Evolutionary conservation across 2,329 filamentous ascomycete genomes (phyloP), one percentile per base, ranked within the genome.

Genomic region (Dothidotthia symphoricarpi): DNA sequence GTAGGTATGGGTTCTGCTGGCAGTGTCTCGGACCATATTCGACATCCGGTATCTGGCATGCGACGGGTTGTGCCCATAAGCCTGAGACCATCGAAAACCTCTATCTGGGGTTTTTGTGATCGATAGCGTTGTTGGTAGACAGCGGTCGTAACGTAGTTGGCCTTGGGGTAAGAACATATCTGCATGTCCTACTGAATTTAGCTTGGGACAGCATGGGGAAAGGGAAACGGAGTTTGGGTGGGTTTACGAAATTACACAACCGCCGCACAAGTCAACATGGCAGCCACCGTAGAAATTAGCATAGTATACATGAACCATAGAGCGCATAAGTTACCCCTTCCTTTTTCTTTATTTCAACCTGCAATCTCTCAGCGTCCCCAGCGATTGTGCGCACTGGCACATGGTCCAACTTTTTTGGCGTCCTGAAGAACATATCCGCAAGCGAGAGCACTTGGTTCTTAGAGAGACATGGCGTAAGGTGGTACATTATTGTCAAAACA

Each of bases 1-100:
- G 70, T 36, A 51, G 37, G 16, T 51, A 57, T 31, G 54, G 69
- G 40, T 72, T 71, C 42, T 72, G 69, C 47, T 71, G 66, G 66
- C 26, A 55, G 29, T 71, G 61, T 43, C 41, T 61, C 24, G 61
- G 55, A 16, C 39, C 43, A 22, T 69, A n/a, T n/a, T n/a, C n/a
- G n/a, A n/a, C n/a, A n/a, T n/a, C n/a, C n/a, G n/a, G n/a, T n/a
- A n/a, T n/a, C n/a, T n/a, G n/a, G n/a, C n/a, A n/a, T n/a, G n/a
- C n/a, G n/a, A n/a, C n/a, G n/a, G n/a, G n/a, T n/a, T n/a, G n/a
- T n/a, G n/a, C n/a, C n/a, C n/a, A n/a, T n/a, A n/a, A n/a, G n/a
- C n/a, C n/a, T n/a, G n/a, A n/a, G n/a, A n/a, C n/a, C n/a, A n/a
- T n/a, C n/a, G n/a, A n/a, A n/a, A n/a, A n/a, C n/a, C n/a, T n/a